phyloP scores from a whole-genome alignment of 2,329 filamentous ascomycete genomes.

The Penicillium sp. region DNA sequence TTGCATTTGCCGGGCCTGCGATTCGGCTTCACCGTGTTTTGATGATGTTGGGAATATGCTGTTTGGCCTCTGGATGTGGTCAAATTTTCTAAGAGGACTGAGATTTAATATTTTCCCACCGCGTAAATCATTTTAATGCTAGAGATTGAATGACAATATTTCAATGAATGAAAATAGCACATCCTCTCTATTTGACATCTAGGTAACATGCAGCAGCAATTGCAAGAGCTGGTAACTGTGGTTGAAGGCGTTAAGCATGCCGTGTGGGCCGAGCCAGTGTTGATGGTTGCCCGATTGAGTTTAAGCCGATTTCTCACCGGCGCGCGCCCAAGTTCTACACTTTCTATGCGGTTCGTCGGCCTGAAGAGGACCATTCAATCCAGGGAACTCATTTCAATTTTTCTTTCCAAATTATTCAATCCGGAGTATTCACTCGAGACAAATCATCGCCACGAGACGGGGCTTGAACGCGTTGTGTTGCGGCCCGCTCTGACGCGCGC shows the following conservation, averaged over 20 bases:
- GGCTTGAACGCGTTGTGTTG: not conserved
- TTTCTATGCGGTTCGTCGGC: conserved; percentile 6
- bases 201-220: not conserved
- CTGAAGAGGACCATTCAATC: not conserved
- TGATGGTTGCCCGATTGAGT: conserved; percentile 25
- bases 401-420: not conserved
- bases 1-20: not conserved
- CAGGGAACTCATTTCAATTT: not conserved
- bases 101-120: not conserved
- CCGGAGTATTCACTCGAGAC: too few species aligned
- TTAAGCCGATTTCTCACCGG: conserved; percentile 17
- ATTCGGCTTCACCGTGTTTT: not conserved
- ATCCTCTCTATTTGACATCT: not conserved
- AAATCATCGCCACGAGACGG: not conserved
- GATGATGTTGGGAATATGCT: not conserved
- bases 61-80: not conserved
- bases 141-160: not conserved
- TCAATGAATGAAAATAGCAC: too few species aligned
- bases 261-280: conserved; percentile 7
- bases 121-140: not conserved
- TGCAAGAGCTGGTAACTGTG: not conserved
- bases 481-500: not conserved
- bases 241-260: not conserved
- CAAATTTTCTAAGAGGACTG: not conserved
- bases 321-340: conserved; percentile 15